phyloP scores from a whole-genome alignment of 768 basidiomycete species.

The Roridomyces roridus region DNA sequence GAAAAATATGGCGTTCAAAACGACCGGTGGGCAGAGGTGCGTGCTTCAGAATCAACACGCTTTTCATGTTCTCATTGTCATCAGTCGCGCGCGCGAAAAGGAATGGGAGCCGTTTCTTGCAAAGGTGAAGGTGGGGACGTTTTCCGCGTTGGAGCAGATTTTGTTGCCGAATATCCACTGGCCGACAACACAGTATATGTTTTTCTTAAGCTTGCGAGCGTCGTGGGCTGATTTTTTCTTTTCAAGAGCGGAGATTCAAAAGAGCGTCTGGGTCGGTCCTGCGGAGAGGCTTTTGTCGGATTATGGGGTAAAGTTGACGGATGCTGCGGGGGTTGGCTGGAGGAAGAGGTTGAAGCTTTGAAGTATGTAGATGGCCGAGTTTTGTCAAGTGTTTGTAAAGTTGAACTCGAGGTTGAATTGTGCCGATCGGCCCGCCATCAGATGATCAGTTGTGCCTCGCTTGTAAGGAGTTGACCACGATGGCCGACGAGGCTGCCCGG shows the following conservation, averaged over 20 bases:
- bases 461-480: no score
- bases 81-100: constrained; percentile 6
- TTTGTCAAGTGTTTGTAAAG: no score
- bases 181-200: constrained; percentile 1
- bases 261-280: no score
- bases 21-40: not conserved
- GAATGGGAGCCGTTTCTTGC: constrained; percentile 15
- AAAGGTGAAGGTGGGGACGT: not conserved
- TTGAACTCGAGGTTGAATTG: no score
- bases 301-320: no score
- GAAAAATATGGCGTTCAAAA: no score
- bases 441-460: no score
- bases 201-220: not conserved
- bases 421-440: no score
- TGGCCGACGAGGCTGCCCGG: no score
- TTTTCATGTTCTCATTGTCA: not conserved
- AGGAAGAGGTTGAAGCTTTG: not conserved
- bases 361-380: no score
- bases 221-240: no score
- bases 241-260: not conserved
- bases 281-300: no score
- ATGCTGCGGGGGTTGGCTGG: not conserved
- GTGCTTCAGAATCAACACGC: not conserved
- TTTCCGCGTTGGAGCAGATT: constrained; percentile 3
- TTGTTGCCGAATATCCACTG: not conserved